Base-by-base conservation (phyloP, 2,329 filamentous ascomycete genomes). In the Pseudomassariella vexata region DNA sequence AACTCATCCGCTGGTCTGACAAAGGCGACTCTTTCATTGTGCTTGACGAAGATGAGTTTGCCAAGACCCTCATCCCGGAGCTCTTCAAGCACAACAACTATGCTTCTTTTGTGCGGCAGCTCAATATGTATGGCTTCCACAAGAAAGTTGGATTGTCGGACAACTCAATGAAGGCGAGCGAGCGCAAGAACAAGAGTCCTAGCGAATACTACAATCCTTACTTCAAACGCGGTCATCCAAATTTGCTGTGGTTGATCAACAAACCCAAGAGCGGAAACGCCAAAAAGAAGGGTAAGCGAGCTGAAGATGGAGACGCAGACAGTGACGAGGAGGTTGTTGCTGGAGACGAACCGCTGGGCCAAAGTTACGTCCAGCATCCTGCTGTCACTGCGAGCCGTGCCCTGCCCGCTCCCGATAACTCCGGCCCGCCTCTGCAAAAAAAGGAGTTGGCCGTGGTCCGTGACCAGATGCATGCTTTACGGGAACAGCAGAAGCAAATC, bases 81-180 rank as follows among this genome's bases (percentile, higher is more conserved):
- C 88, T 96, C 52, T 98, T 98, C 70, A 98, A 98, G 62, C 92
- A 96, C 63, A 94, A 87, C 73, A 95, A 95, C 59, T 95, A 95
- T 65, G 89, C 89, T 19, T 95, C 88, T 61, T 95, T 95, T 55
- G 89, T 95, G 37, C 83, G 89, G 29, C 89, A 95, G 57, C 67
- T 95, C 37, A 95, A 95, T 67, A 95, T 95, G 57, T 95, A 94
- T 59, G 89, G 95, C 55, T 98, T 98, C 49, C 92, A 98, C 69
- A 98, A 98, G 69, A 82, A 85, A 24, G 85, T 92, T 4, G 85
- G 85, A 4, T 71, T 98, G 12, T 95, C 89, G 4, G 92, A 98
- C 59, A 95, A 95, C 54, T 95, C 89, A 0, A 94, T 98, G 84
- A 85, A 92, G 45, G 89, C 94, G 5, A 95, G 89, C 54, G 92